Conservation (phyloP, 1,284 basidiomycete species). For the Pseudomicrostroma phylloplanum region DNA sequence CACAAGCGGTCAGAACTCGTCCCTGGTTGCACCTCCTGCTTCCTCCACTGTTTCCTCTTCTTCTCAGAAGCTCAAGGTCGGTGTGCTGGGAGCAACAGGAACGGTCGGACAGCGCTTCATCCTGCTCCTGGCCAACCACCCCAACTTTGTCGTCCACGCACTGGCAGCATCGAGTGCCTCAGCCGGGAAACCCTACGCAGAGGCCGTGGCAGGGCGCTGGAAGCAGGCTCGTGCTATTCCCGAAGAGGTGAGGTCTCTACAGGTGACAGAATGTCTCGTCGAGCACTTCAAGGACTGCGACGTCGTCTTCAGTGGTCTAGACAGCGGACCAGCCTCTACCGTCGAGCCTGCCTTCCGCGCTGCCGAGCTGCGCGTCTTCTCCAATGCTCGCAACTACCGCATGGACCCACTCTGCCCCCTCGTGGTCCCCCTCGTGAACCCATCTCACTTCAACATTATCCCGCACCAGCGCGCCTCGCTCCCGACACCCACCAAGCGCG, state of each 20-base stretch:
- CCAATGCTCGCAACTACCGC: constrained; percentile 95
- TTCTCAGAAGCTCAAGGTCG: constrained; percentile 66
- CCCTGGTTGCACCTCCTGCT: not conserved
- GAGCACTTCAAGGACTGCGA: constrained; percentile 74
- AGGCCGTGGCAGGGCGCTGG: constrained; percentile 69
- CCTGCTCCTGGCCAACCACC: constrained; percentile 76
- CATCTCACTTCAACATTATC: constrained; percentile 77
- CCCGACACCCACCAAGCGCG: constrained; percentile 61
- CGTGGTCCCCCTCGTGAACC: constrained; percentile 93
- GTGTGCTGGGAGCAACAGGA: constrained; percentile 90
- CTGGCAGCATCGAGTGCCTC: constrained; percentile 85
- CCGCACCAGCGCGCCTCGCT: constrained; percentile 65
- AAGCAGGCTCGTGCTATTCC: constrained; percentile 82
- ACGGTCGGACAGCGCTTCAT: constrained; percentile 63
- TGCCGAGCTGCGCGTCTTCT: constrained; percentile 88
- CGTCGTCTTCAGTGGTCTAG: constrained; percentile 88
- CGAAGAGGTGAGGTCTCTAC: constrained; percentile 60
- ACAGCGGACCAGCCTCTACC: constrained; percentile 87
- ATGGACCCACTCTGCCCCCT: constrained; percentile 91
- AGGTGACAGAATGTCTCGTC: constrained; percentile 73
- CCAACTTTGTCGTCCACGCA: constrained; percentile 79
- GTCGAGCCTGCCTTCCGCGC: constrained; percentile 82
- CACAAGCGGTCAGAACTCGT: too few species aligned
- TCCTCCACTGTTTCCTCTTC: not conserved
- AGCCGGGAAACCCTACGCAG: constrained; percentile 74